Percentiles rank a stretch among this genome's conserved stretches.
Conservation (phyloP, 78 protist genomes). For the Emiliania huxleyi region DNA sequence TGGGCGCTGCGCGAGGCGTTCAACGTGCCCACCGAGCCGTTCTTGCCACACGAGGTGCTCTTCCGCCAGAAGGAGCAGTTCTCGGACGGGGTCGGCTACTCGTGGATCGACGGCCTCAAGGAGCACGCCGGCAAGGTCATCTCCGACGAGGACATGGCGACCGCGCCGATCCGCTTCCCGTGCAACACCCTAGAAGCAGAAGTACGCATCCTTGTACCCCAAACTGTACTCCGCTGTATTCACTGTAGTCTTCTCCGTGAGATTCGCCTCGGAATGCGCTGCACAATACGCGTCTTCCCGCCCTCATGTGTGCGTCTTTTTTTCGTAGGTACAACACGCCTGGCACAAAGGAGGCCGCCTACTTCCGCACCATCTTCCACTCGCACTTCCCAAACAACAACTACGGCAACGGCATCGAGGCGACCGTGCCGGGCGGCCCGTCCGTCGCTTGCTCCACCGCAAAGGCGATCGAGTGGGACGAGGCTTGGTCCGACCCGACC, state of each 20-base stretch:
- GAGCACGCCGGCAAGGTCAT: not conserved
- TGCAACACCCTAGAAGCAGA: slow-evolving; percentile 2
- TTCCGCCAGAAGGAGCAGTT: slow-evolving; percentile 67
- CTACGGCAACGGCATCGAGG: slow-evolving; percentile 34
- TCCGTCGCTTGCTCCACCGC: slow-evolving; percentile 75
- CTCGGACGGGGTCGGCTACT: slow-evolving; percentile 63
- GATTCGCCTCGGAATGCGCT: no score
- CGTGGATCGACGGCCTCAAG: slow-evolving; percentile 64
- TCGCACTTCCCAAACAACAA: slow-evolving; percentile 26
- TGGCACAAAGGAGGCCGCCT: slow-evolving; percentile 51
- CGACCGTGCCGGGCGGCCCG: slow-evolving; percentile 72
- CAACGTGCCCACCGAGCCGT: not conserved
- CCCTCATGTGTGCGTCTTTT: no score
- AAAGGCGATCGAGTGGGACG: slow-evolving; percentile 71
- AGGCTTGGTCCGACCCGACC: slow-evolving; percentile 6
- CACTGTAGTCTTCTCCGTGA: no score
- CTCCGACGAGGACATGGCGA: not conserved
- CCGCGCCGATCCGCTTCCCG: not conserved
- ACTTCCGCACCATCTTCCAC: slow-evolving; percentile 37
- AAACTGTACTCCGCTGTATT: no score
- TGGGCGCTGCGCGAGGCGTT: slow-evolving; percentile 48
- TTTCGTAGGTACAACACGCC: slow-evolving; percentile 59
- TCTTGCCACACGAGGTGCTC: slow-evolving; percentile 25
- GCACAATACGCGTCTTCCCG: slow-evolving; percentile 16
- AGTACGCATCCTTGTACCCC: not conserved